Evolutionary conservation across 1,139 yeast species (phyloP), one percentile per base, ranked within the genome.

Genomic region (Debaryomyces nepalensis): DNA sequence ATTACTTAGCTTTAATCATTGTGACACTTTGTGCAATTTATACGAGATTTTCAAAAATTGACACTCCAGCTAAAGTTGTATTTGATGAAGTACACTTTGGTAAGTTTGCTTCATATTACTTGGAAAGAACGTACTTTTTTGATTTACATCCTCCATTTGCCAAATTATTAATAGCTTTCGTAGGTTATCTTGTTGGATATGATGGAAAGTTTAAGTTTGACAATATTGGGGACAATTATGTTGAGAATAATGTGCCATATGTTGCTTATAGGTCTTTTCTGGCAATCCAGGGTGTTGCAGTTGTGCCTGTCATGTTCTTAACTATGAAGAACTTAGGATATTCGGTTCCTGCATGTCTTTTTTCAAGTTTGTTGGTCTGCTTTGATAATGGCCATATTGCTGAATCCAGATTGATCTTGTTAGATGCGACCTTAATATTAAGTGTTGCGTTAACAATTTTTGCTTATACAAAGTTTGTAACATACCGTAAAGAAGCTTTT

Each of bases 51-150:
- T 78, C 78, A 54, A 72, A 77, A 48, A 76, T 93, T 47, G 75
- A 83, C 57, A 75, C 74, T 48, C 99, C 99, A 2, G 71, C 75
- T 46, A 87, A 87, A 61, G 99, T 95, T 43, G 99, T 95, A 19
- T 95, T 95, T 57, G 99, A 95, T 68, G 99, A 95, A 63, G 99
- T 93, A 23, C 99, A 93, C 65, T 93, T 93, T 59, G 99, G 99
- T 33, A 90, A 90, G 60, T 90, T 91, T 66, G 97, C 97, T 19
- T 84, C 96, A 12, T 89, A 87, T 60, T 88, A 88, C 62, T 66
- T 88, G 47, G 85, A 87, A 60, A 72, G 95, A 46, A 83, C 93
- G 0, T 88, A 87, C 64, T 95, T 89, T 64, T 93, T 95, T 62
- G 99, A 95, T 65, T 80, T 95, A 46, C 99, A 95, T 65, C 99